Evolutionary conservation across 495 filamentous ascomycete species (phyloP).

Genomic region (Penicillium lividum): DNA sequence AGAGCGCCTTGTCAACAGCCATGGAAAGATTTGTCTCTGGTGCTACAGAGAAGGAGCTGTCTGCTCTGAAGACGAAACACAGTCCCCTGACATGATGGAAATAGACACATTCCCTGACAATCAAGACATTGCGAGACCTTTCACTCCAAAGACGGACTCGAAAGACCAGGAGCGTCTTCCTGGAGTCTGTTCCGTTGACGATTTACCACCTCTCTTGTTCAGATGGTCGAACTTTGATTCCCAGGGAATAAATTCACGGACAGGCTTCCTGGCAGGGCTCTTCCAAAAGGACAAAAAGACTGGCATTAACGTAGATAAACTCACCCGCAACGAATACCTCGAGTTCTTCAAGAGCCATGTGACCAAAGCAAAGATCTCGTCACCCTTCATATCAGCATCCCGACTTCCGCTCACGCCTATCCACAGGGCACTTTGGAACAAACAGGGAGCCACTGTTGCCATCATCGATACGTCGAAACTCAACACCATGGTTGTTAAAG

Average conservation of each 20-base stretch:
- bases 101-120: neutral
- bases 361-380: conserved; percentile 8
- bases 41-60: conserved; percentile 12
- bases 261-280: conserved; percentile 22
- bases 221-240: conserved; percentile 39
- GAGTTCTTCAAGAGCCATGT: conserved; percentile 30
- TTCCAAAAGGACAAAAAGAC: conserved; percentile 19
- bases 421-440: conserved; percentile 30
- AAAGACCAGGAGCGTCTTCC: neutral
- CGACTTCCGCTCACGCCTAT: conserved; percentile 30
- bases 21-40: conserved; percentile 28
- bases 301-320: conserved; percentile 17
- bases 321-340: conserved; percentile 21
- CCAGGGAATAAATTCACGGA: conserved; percentile 33
- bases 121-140: neutral
- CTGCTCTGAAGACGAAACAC: neutral
- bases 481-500: conserved; percentile 25
- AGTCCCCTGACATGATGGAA: neutral
- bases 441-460: conserved; percentile 28
- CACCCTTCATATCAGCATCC: conserved; percentile 40
- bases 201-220: conserved; percentile 33
- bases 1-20: conserved; percentile 1
- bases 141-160: too few species aligned
- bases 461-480: conserved; percentile 37
- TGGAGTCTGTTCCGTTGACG: neutral